Conservation (phyloP, 495 filamentous ascomycete species). For the Terfezia boudieri region DNA sequence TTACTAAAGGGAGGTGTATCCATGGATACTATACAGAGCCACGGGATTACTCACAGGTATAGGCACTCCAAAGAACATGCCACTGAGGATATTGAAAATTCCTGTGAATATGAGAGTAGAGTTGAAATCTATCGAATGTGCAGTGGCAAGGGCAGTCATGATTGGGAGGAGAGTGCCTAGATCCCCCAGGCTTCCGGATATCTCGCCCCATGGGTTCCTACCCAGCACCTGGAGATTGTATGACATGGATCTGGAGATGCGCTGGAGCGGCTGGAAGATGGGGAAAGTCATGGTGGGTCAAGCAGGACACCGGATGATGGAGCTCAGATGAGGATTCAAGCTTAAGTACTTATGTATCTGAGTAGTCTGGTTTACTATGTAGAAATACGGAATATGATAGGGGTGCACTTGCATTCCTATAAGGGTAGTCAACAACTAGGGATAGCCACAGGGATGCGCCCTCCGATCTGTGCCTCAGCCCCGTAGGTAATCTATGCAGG, state of each 20-base stretch:
- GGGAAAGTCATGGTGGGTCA: background rate
- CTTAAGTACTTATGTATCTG: too few species aligned
- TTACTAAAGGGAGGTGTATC: too few species aligned
- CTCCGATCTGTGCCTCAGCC: too few species aligned
- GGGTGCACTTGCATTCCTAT: too few species aligned
- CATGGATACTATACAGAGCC: too few species aligned
- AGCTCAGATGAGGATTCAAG: too few species aligned
- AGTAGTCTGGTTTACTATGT: too few species aligned
- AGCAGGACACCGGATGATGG: too few species aligned
- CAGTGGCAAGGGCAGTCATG: slow-evolving; percentile 35
- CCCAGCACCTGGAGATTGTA: slow-evolving; percentile 31
- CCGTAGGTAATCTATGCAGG: too few species aligned
- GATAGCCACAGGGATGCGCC: too few species aligned
- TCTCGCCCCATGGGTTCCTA: slow-evolving; percentile 45
- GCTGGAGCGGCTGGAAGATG: background rate
- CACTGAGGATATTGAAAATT: slow-evolving; percentile 63
- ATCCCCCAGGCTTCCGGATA: slow-evolving; percentile 78
- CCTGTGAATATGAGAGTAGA: slow-evolving; percentile 75
- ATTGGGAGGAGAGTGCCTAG: slow-evolving; percentile 78
- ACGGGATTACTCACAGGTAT: slow-evolving; percentile 34
- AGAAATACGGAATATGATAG: too few species aligned
- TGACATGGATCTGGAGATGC: background rate
- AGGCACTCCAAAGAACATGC: slow-evolving; percentile 61
- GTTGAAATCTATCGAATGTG: slow-evolving; percentile 46
- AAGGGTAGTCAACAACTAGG: too few species aligned